Base-by-base conservation (phyloP, 2,329 filamentous ascomycete species). In the Penicillium polonicum region DNA sequence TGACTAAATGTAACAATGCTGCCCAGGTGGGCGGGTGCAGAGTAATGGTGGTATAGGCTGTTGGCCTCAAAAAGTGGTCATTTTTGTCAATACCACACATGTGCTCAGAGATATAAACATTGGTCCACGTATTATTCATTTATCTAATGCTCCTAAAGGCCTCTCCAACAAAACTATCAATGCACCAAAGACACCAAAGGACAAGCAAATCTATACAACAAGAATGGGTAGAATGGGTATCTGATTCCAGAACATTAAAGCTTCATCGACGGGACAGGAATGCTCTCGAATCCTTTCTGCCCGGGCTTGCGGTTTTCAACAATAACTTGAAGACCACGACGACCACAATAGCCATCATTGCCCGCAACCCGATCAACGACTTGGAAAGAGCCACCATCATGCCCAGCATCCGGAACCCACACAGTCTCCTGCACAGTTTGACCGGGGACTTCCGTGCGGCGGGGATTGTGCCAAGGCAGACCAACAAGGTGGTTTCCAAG, bases 381-480 rank as follows among this genome's bases (percentile, higher is more conserved):
- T 53, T 77, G 61, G 56, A 77, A 79, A 3, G 76, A 75, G 3
- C 70, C 70, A 5, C 63, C 66, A 15, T 64, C 58, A 23, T 64
- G 55, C 3, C 58, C 61, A 8, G 60, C 63, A 55, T 78, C 65
- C 17, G 70, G 57, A 33, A 76, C 64, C 77, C 77, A 80, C n/a
- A 77, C 73, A 2, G 62, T 74, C 57, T 79, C 74, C 39, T 73
- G 51, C 5, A 70, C 69, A 23, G 46, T 61, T 52, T 87, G 75
- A 17, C 86, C 88, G 44, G 84, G 80, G 52, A 79, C 73, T 60
- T 90, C 86, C 2, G 75, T 73, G 3, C 86, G 80, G 21, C 88
- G 81, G 10, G 83, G 81, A 65, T 90, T 89, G 57, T 76, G 78
- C 33, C 78, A 78, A 1, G 87, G 88, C 52, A 88, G 75, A 5